phyloP scores from a whole-genome alignment of 1,284 basidiomycete species.

The Abortiporus biennis region DNA sequence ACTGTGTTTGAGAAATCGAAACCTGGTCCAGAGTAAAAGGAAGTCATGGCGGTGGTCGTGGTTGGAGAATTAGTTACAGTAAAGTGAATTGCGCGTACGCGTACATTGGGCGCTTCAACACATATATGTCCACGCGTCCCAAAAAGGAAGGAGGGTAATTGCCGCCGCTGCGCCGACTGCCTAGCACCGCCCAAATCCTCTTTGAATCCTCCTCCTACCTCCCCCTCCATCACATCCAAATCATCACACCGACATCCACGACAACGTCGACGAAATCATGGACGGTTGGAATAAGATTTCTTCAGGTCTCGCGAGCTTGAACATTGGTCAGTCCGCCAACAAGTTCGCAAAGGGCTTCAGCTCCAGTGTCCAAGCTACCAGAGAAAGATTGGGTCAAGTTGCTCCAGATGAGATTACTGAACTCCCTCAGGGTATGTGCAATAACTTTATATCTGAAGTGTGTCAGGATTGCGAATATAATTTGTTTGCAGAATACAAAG shows the following conservation, averaged over 20 bases:
- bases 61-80: background rate
- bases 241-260: conserved; percentile 1
- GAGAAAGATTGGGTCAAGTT: conserved; percentile 86
- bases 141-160: conserved; percentile 1
- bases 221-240: background rate
- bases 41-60: conserved; percentile 4
- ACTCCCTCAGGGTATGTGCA: conserved; percentile 66
- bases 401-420: conserved; percentile 94
- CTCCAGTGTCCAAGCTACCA: conserved; percentile 85
- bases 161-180: background rate
- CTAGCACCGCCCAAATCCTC: conserved; percentile 1
- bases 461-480: background rate
- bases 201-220: background rate
- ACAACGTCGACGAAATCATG: conserved; percentile 37
- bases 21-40: conserved; percentile 18
- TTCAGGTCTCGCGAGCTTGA: conserved; percentile 51
- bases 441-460: background rate
- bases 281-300: conserved; percentile 72
- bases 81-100: conserved; percentile 7
- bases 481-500: conserved; percentile 77
- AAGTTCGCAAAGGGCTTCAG: conserved; percentile 81
- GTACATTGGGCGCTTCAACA: too few relatives aligned
- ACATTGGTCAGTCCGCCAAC: conserved; percentile 63
- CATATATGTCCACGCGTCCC: too few relatives aligned
- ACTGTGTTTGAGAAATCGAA: conserved; percentile 33